Percentiles rank a stretch among this genome's conserved stretches.
phyloP scores from a whole-genome alignment of 768 basidiomycete species.

The Termitomyces sp. region DNA sequence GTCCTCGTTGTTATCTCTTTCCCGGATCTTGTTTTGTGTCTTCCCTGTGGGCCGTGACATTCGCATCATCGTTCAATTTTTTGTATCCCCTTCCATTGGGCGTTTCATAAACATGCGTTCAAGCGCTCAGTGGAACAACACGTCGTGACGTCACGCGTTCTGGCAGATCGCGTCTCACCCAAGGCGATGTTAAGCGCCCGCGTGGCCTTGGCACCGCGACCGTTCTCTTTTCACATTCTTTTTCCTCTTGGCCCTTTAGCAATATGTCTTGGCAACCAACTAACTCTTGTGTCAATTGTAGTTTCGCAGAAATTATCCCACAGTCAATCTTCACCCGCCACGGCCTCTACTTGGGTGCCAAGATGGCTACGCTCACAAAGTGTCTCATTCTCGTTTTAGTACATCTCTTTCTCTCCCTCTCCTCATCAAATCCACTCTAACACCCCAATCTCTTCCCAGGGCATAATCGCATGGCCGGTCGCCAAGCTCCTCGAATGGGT shows the following conservation, averaged over 20 bases:
- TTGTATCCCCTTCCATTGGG: not conserved
- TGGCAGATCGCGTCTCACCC: not conserved
- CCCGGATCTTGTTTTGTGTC: not conserved
- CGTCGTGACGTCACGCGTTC: not conserved
- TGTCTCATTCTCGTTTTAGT: conserved; percentile 68
- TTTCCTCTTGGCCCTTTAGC: not conserved
- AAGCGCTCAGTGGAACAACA: too few relatives aligned
- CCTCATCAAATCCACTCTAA: not conserved
- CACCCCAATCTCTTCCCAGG: conserved; percentile 30
- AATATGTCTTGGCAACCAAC: too few relatives aligned
- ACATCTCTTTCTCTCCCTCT: conserved; percentile 13
- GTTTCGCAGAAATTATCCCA: conserved; percentile 89
- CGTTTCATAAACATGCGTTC: not conserved
- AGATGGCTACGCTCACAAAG: conserved; percentile 66
- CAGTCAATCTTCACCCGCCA: conserved; percentile 90
- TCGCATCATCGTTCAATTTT: not conserved
- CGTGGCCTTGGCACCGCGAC: not conserved
- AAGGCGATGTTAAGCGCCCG: not conserved
- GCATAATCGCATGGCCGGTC: conserved; percentile 77
- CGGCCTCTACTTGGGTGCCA: conserved; percentile 84
- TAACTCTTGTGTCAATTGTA: conserved; percentile 20
- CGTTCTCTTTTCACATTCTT: not conserved
- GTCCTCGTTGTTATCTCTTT: too few relatives aligned
- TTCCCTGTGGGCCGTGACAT: not conserved
- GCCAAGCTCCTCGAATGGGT: conserved; percentile 76